Evolutionary conservation across 495 filamentous ascomycete species (phyloP).

Genomic region (Apodospora peruviana): DNA sequence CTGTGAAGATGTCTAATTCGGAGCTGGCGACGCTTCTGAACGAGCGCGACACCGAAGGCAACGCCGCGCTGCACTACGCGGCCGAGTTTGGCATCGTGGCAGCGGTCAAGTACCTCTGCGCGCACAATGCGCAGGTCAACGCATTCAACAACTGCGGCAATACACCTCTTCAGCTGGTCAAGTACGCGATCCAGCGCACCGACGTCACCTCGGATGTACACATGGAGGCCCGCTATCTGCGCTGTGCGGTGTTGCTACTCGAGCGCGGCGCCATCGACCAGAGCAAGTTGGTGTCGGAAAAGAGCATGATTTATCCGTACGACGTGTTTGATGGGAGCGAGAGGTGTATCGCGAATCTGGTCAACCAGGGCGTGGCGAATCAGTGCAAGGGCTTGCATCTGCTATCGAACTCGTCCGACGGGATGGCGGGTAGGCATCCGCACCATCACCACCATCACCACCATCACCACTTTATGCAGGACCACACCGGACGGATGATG

Average conservation of each 20-base stretch:
- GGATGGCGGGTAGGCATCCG: too few relatives aligned
- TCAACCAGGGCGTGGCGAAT: conserved; percentile 25
- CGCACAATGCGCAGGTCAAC: conserved; percentile 20
- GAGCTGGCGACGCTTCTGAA: conserved; percentile 15
- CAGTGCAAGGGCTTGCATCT: conserved; percentile 24
- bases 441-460: conserved; percentile 21
- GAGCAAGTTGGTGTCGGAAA: conserved; percentile 28
- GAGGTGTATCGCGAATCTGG: conserved; percentile 21
- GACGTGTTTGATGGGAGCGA: conserved; percentile 29
- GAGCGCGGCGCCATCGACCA: conserved; percentile 29
- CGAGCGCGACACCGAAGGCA: conserved; percentile 29
- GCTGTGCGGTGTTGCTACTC: conserved; percentile 25
- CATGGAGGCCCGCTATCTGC: conserved; percentile 29
- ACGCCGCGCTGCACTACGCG: conserved; percentile 28
- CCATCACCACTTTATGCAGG: not conserved
- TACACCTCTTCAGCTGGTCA: conserved; percentile 29
- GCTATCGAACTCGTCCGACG: conserved; percentile 14
- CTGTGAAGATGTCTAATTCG: conserved; percentile 15
- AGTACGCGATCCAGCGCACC: conserved; percentile 30
- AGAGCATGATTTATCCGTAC: conserved; percentile 22
- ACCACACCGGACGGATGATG: not conserved
- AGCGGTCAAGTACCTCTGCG: conserved; percentile 23
- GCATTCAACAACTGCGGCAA: conserved; percentile 33
- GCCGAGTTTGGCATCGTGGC: conserved; percentile 28
- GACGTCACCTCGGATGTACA: conserved; percentile 29